A percentile compares a stretch with the other conserved stretches of the same genome.
Conservation (phyloP, 768 basidiomycete species). For the Lentinula lateritia region DNA sequence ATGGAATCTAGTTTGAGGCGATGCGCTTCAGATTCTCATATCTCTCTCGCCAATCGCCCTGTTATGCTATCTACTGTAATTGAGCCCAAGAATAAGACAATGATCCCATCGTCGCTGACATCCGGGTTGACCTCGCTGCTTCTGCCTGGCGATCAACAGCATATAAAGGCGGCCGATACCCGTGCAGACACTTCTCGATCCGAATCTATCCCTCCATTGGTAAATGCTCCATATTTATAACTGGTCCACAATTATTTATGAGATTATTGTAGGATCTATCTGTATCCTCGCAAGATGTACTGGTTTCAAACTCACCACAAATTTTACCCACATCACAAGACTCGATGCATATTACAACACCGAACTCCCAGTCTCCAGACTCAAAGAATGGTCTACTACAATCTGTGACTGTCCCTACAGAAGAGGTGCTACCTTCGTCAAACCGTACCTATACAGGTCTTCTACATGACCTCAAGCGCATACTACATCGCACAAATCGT, state of each 20-base stretch:
- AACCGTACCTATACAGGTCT: conserved; percentile 32
- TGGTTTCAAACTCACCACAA: conserved; percentile 2
- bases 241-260: not conserved
- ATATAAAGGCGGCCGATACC: not conserved
- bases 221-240: not conserved
- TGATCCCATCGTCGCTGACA: not conserved
- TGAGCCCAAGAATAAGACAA: not conserved
- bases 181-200: not conserved
- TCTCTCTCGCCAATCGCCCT: not conserved
- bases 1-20: no score
- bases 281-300: not conserved
- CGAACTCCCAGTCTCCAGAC: conserved; percentile 19
- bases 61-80: not conserved
- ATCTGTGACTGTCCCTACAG: conserved; percentile 6
- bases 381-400: not conserved
- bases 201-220: conserved; percentile 1
- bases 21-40: no score
- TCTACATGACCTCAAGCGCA: conserved; percentile 89
- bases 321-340: conserved; percentile 13
- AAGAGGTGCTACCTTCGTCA: conserved; percentile 18
- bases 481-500: conserved; percentile 58
- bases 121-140: not conserved
- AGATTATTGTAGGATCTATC: not conserved
- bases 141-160: not conserved
- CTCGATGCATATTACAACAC: conserved; percentile 7